Conservation (phyloP, 225 moss, liverwort and hornwort species). For the Pleurozium schreberi region DNA sequence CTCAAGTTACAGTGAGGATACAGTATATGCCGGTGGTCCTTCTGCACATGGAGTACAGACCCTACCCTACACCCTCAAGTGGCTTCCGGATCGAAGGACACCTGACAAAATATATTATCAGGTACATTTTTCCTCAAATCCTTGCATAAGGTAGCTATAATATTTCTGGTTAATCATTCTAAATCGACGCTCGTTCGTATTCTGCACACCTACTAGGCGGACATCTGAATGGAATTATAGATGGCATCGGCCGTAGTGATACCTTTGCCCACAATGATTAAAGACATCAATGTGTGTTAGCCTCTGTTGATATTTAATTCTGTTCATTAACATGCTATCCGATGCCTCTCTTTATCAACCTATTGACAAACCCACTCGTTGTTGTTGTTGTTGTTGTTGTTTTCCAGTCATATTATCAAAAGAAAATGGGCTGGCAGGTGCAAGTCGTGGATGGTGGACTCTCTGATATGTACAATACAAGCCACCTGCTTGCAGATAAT, state of each 20-base stretch:
- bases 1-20: constrained; percentile 18
- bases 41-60: constrained; percentile 75
- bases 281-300: neutral
- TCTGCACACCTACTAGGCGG: neutral
- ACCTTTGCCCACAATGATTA: neutral
- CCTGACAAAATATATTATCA: constrained; percentile 85
- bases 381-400: neutral
- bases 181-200: neutral
- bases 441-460: constrained; percentile 98
- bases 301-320: neutral
- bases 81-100: constrained; percentile 90
- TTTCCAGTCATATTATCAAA: constrained; percentile 70
- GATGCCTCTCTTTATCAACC: neutral
- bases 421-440: constrained; percentile 96
- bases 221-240: neutral
- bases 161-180: neutral
- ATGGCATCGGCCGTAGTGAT: neutral
- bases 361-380: neutral
- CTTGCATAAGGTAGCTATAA: neutral
- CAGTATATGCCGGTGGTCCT: constrained; percentile 72
- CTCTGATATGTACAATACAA: constrained; percentile 97
- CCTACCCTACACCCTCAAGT: constrained; percentile 50
- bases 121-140: neutral
- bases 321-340: neutral
- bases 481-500: constrained; percentile 63